These are phyloP conservation scores for Plasmopara viticola DNA, from an alignment of 352 stramenopile genomes.

Conservation along the genomic window DNA sequence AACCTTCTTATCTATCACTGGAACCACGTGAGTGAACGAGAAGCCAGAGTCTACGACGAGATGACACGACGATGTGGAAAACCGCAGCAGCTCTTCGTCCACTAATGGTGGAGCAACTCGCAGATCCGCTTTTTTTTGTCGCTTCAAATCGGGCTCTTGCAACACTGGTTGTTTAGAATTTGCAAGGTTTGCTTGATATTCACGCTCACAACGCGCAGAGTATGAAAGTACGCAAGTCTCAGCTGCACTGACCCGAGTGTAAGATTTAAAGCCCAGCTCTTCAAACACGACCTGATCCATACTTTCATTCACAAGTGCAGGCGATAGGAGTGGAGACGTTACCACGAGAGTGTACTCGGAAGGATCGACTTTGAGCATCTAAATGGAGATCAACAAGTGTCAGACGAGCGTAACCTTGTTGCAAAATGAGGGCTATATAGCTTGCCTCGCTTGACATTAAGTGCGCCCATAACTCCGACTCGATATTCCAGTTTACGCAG, in stretches of 20 bases:
- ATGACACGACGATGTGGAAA: conserved; percentile 51
- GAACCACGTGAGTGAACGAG: conserved; percentile 93
- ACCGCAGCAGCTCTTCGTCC: conserved; percentile 23
- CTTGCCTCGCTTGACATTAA: conserved; percentile 42
- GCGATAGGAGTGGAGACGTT: conserved; percentile 55
- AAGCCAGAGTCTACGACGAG: conserved; percentile 93
- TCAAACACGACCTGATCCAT: conserved; percentile 84
- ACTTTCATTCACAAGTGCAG: conserved; percentile 46
- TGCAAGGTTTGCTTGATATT: conserved; percentile 11
- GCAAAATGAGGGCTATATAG: conserved; percentile 8
- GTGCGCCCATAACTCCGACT: conserved; percentile 52
- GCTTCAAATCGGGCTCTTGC: conserved; percentile 17
- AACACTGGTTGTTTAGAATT: conserved; percentile 8
- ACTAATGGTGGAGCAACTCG: background rate
- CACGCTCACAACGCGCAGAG: conserved; percentile 27
- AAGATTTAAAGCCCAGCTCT: conserved; percentile 54
- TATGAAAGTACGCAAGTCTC: conserved; percentile 68
- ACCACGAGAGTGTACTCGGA: conserved; percentile 45
- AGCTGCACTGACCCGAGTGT: conserved; percentile 39
- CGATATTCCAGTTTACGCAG: conserved; percentile 78
- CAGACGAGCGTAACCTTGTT: conserved; percentile 6
- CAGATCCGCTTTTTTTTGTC: conserved; percentile 7
- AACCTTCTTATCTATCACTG: conserved; percentile 70
- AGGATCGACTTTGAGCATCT: conserved; percentile 46
- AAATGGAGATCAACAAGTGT: conserved; percentile 2